Percentiles rank a stretch among this genome's conserved stretches.
Conservation (phyloP, 495 filamentous ascomycete species). For the Penicillium paxilli region DNA sequence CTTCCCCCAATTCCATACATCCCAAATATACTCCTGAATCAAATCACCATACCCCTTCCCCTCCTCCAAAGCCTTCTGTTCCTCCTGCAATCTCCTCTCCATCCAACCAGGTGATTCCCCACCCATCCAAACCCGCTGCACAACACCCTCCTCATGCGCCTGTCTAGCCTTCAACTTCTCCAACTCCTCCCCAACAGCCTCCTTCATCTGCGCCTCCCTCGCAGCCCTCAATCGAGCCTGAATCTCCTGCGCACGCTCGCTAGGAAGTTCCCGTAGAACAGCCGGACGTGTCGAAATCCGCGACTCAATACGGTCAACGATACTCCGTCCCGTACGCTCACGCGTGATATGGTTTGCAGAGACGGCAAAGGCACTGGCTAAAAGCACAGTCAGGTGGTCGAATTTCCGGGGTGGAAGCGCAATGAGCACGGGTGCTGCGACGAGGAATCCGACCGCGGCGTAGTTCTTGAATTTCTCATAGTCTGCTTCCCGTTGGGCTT, state of each 20-base stretch:
- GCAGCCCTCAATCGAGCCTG: constrained; percentile 42
- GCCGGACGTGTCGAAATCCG: constrained; percentile 23
- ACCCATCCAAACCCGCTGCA: constrained; percentile 65
- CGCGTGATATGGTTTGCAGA: constrained; percentile 64
- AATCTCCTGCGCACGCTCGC: constrained; percentile 53
- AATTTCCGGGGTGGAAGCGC: constrained; percentile 80
- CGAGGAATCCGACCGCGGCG: constrained; percentile 59
- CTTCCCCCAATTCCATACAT: constrained; percentile 69
- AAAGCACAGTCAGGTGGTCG: constrained; percentile 59
- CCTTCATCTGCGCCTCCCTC: constrained; percentile 28
- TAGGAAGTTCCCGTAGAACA: constrained; percentile 42
- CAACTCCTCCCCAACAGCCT: constrained; percentile 38
- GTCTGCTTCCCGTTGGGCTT: constrained; percentile 33
- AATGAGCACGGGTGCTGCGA: constrained; percentile 69
- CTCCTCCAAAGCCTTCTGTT: constrained; percentile 69
- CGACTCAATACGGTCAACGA: constrained; percentile 43
- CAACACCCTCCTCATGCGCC: constrained; percentile 38
- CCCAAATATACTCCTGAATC: constrained; percentile 81
- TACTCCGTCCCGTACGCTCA: constrained; percentile 54
- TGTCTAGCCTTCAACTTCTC: constrained; percentile 43
- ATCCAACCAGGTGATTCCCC: constrained; percentile 68
- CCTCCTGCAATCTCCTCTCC: constrained; percentile 66
- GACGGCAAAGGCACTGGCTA: constrained; percentile 57
- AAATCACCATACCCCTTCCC: constrained; percentile 80
- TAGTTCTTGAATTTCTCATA: constrained; percentile 59